A percentile compares a stretch with the other conserved stretches of the same genome.
phyloP scores from a whole-genome alignment of 1,284 basidiomycete species.

The Microbotryomycetes sp. region DNA sequence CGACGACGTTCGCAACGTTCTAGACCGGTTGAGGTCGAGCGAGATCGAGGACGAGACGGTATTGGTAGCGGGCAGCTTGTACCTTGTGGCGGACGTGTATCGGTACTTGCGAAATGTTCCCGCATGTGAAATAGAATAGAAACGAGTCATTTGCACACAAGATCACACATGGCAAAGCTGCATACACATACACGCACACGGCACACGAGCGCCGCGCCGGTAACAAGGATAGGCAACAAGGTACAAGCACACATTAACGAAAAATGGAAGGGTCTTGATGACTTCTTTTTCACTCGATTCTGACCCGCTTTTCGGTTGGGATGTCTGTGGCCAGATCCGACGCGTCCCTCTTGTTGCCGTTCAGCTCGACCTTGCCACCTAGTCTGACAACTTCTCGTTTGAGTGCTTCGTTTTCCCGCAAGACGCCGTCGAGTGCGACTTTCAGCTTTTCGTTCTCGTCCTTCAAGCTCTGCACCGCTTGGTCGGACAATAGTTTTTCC shows the following conservation, averaged over 20 bases:
- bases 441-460: slow-evolving; percentile 31
- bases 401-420: neutral
- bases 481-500: slow-evolving; percentile 84
- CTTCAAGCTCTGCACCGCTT: slow-evolving; percentile 47
- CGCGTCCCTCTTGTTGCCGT: neutral
- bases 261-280: too few relatives aligned
- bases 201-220: too few relatives aligned
- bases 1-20: slow-evolving; percentile 23
- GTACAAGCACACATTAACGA: neutral
- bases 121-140: too few relatives aligned
- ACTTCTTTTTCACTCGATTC: neutral
- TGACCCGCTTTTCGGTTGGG: neutral
- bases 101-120: slow-evolving; percentile 41
- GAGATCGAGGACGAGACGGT: slow-evolving; percentile 46
- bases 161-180: too few relatives aligned
- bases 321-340: neutral
- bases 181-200: too few relatives aligned
- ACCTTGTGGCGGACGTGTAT: slow-evolving; percentile 83
- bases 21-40: slow-evolving; percentile 31
- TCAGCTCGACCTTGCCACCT: neutral
- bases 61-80: slow-evolving; percentile 79
- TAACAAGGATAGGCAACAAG: too few relatives aligned
- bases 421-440: neutral
- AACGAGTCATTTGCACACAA: too few relatives aligned
- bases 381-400: neutral